Evolutionary conservation across 345 rosid species (phyloP).

Genomic region (Durio zibethinus): DNA sequence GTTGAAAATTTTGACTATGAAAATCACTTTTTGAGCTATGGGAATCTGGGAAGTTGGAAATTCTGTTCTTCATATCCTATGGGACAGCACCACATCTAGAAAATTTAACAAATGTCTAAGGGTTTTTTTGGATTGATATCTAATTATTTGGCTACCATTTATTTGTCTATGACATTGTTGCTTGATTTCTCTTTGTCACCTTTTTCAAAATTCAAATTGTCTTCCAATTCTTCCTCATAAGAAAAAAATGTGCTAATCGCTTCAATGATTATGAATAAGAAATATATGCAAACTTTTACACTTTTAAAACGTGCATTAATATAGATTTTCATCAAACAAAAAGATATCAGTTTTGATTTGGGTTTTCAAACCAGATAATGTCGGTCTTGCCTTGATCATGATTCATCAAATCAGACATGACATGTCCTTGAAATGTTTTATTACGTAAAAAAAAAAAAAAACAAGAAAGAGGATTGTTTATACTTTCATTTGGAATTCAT

Average conservation of each 20-base stretch:
- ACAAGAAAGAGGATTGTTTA: too few relatives aligned
- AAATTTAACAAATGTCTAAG: neutral
- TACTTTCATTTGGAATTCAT: too few relatives aligned
- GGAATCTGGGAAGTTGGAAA: constrained; percentile 3
- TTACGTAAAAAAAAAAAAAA: too few relatives aligned
- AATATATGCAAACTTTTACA: too few relatives aligned
- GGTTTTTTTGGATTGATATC: too few relatives aligned
- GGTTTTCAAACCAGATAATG: neutral
- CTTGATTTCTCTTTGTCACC: neutral
- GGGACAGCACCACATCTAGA: neutral
- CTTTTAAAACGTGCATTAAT: neutral
- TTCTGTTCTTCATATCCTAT: neutral
- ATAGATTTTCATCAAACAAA: neutral
- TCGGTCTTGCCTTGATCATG: neutral
- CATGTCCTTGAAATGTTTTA: neutral
- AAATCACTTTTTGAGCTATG: neutral
- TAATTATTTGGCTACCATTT: neutral
- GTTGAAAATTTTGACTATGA: neutral
- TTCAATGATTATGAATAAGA: too few relatives aligned
- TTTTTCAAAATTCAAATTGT: neutral
- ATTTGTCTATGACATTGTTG: too few relatives aligned
- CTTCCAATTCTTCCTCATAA: neutral
- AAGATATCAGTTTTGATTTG: too few relatives aligned
- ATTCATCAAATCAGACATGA: neutral
- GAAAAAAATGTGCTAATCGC: too few relatives aligned